Base-by-base conservation (phyloP, 371 early-diverging fungal genomes). In the Mortierella sp. region DNA sequence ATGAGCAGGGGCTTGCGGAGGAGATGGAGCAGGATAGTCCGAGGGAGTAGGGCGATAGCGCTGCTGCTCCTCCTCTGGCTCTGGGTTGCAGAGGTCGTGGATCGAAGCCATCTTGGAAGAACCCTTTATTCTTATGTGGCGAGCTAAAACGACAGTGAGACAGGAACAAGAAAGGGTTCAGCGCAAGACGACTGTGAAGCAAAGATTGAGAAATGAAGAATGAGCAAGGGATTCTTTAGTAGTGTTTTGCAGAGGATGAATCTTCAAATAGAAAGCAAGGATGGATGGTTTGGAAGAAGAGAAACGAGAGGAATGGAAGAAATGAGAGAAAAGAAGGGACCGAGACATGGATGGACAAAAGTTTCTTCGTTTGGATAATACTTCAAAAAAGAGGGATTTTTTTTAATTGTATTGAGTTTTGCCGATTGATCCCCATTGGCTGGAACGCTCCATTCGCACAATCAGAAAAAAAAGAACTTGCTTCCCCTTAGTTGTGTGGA, bases 81-180 rank as follows among this genome's bases (percentile, higher is more conserved):
- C 76, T 7, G 64, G 69, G 50, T 69, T 65, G 61, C 64, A 64
- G 49, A 76, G 70, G 14, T 55, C 62, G 28, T 64, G 70, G 44
- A 76, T 76, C n/a, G 76, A 76, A 12, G 76, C 60, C 76, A 76
- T 76, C 11, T 19, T 46, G 27, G 28, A 24, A 11, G 17, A n/a
- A 31, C 8, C 51, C 21, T 2, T 32, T n/a, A n/a, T n/a, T n/a
- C n/a, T n/a, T n/a, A n/a, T n/a, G n/a, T n/a, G n/a, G n/a, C n/a
- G n/a, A n/a, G n/a, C 19, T 5, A 31, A 24, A 26, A 14, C 17
- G 27, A 37, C 9, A 51, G 23, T 4, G 39, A 34, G 4, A 17
- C 14, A 32, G 56, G 24, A 4, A 34, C 3, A 53, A 28, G 32
- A 34, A 31, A n/a, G n/a, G 28, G 8, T 30, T 31, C 11, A 19